phyloP scores from a whole-genome alignment of 2,329 filamentous ascomycete species.

The Aureobasidium sp. region DNA sequence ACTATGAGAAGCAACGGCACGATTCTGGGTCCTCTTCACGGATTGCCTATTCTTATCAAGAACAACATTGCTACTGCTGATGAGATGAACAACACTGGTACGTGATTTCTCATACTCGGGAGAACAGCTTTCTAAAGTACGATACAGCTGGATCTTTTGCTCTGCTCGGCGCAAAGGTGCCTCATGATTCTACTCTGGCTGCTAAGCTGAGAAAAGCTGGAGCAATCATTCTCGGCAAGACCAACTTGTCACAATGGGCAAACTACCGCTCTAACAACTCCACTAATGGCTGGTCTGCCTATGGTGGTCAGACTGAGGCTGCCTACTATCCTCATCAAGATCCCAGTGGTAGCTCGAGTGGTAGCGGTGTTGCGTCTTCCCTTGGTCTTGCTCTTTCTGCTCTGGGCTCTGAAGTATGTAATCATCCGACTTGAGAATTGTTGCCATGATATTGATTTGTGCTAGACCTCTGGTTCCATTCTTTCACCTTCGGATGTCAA shows the following conservation, averaged over 20 bases:
- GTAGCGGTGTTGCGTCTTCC: slow-evolving; percentile 53
- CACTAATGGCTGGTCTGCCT: slow-evolving; percentile 57
- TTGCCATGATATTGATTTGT: neutral
- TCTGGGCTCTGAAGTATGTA: slow-evolving; percentile 51
- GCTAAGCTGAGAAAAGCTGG: slow-evolving; percentile 55
- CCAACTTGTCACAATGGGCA: slow-evolving; percentile 59
- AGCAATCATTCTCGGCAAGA: slow-evolving; percentile 59
- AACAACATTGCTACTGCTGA: slow-evolving; percentile 60
- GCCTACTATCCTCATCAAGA: slow-evolving; percentile 58
- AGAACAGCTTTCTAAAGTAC: neutral
- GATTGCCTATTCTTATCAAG: slow-evolving; percentile 60
- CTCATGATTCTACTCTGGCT: slow-evolving; percentile 52
- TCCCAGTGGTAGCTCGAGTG: slow-evolving; percentile 55
- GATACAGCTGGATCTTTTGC: slow-evolving; percentile 53
- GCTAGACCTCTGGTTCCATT: slow-evolving; percentile 55
- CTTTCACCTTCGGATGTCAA: slow-evolving; percentile 49
- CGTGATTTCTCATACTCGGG: neutral
- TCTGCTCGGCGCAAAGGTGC: slow-evolving; percentile 52
- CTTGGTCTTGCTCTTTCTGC: slow-evolving; percentile 53
- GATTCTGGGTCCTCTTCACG: slow-evolving; percentile 51
- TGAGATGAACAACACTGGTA: slow-evolving; percentile 53
- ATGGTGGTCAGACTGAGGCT: slow-evolving; percentile 55
- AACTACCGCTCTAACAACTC: slow-evolving; percentile 53
- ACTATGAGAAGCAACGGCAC: slow-evolving; percentile 41
- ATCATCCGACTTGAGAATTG: neutral